Percentiles rank a stretch among this genome's conserved stretches.
Conservation (phyloP, 352 stramenopile species). For the Globisporangium cystogenes region DNA sequence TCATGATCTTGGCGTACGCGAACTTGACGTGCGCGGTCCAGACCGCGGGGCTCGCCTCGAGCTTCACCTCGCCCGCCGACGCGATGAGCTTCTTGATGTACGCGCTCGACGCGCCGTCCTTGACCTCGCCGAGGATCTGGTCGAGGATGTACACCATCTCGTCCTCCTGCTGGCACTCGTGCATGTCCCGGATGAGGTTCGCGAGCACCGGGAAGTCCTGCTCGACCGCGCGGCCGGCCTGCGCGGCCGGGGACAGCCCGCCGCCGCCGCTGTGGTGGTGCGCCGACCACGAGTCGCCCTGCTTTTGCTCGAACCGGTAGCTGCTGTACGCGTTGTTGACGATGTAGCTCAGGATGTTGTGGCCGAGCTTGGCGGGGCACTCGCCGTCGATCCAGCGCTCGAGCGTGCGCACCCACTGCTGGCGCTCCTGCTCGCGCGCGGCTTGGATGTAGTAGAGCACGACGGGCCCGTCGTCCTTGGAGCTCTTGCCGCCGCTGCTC, state of each 20-base stretch:
- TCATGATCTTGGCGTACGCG: constrained; percentile 79
- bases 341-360: constrained; percentile 65
- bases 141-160: constrained; percentile 85
- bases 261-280: constrained; percentile 1
- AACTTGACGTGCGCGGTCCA: constrained; percentile 73
- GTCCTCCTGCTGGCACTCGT: constrained; percentile 65
- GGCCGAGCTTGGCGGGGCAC: constrained; percentile 43
- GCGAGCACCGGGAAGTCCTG: constrained; percentile 70
- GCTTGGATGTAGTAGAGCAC: constrained; percentile 73
- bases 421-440: constrained; percentile 46
- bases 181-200: constrained; percentile 69
- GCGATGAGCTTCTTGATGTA: constrained; percentile 77
- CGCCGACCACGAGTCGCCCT: constrained; percentile 13
- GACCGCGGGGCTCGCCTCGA: constrained; percentile 42
- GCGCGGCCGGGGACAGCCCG: constrained; percentile 35
- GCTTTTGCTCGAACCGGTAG: constrained; percentile 57
- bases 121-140: constrained; percentile 72
- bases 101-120: constrained; percentile 47
- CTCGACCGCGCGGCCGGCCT: constrained; percentile 52
- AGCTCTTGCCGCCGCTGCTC: constrained; percentile 17
- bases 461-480: constrained; percentile 33
- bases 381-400: constrained; percentile 70
- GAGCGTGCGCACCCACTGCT: constrained; percentile 66
- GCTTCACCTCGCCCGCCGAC: constrained; percentile 64
- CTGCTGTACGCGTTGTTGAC: constrained; percentile 70